Conservation (phyloP, 805 yeast genomes). For the Suhomyces tanzawaensis region DNA sequence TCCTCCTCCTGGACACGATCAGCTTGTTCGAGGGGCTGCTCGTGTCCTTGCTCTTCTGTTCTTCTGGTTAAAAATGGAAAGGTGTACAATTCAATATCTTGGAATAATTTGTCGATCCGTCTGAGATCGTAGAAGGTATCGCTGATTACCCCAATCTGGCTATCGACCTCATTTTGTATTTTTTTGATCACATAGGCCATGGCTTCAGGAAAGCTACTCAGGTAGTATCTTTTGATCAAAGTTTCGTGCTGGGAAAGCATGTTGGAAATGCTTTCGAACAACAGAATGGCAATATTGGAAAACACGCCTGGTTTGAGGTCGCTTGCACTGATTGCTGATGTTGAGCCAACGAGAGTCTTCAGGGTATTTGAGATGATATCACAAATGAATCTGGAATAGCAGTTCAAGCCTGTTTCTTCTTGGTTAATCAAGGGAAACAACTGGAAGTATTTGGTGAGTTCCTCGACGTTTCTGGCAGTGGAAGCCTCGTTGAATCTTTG, state of each 20-base stretch:
- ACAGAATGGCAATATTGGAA: slow-evolving; percentile 58
- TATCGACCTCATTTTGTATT: slow-evolving; percentile 84
- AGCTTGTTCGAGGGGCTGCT: not conserved
- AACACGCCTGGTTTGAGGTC: slow-evolving; percentile 47
- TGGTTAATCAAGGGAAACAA: slow-evolving; percentile 84
- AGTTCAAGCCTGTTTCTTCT: slow-evolving; percentile 65
- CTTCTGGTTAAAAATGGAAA: slow-evolving; percentile 27
- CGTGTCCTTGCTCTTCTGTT: slow-evolving; percentile 11
- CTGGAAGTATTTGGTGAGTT: slow-evolving; percentile 75
- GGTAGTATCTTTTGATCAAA: slow-evolving; percentile 68
- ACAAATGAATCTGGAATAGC: slow-evolving; percentile 85
- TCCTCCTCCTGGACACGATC: slow-evolving; percentile 28
- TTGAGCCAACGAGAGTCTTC: slow-evolving; percentile 56
- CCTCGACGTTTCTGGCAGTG: slow-evolving; percentile 56
- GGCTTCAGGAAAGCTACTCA: slow-evolving; percentile 48
- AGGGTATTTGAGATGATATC: slow-evolving; percentile 78
- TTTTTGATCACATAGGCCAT: slow-evolving; percentile 66
- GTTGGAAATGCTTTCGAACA: slow-evolving; percentile 80
- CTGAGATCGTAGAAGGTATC: slow-evolving; percentile 83
- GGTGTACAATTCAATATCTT: slow-evolving; percentile 52
- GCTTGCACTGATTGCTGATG: slow-evolving; percentile 19
- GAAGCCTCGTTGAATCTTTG: slow-evolving; percentile 73
- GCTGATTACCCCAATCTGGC: slow-evolving; percentile 85
- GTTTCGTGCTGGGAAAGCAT: slow-evolving; percentile 85
- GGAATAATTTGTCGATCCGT: slow-evolving; percentile 52